These are phyloP conservation scores for Blastomyces emzantsi DNA, from an alignment of 2,329 filamentous ascomycete species.

Conservation along the genomic window DNA sequence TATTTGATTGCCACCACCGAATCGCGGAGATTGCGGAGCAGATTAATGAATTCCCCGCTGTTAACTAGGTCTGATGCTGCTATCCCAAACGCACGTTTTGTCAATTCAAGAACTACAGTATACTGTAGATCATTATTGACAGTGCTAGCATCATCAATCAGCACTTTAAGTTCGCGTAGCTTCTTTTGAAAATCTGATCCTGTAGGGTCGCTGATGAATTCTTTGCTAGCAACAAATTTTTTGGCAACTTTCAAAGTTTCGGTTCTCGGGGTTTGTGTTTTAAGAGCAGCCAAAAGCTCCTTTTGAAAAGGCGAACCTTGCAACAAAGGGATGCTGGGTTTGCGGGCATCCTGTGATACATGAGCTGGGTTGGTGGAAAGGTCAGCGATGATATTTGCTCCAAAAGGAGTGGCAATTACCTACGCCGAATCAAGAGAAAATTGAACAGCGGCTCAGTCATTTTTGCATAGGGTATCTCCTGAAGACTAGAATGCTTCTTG, in stretches of 20 bases:
- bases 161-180: background rate
- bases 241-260: background rate
- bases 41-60: background rate
- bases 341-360: background rate
- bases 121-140: background rate
- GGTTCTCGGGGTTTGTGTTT: background rate
- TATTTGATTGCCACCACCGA: background rate
- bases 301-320: background rate
- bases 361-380: background rate
- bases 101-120: conserved; percentile 1
- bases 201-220: background rate
- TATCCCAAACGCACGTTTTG: background rate
- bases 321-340: background rate
- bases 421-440: background rate
- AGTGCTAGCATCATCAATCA: background rate
- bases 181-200: background rate
- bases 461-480: background rate
- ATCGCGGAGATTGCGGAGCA: background rate
- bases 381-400: background rate
- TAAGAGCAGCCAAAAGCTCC: background rate
- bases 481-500: background rate
- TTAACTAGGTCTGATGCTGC: background rate
- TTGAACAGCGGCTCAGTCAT: background rate
- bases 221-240: background rate
- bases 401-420: background rate